Conservation (phyloP, 768 basidiomycete species). For the Pisolithus albus region DNA sequence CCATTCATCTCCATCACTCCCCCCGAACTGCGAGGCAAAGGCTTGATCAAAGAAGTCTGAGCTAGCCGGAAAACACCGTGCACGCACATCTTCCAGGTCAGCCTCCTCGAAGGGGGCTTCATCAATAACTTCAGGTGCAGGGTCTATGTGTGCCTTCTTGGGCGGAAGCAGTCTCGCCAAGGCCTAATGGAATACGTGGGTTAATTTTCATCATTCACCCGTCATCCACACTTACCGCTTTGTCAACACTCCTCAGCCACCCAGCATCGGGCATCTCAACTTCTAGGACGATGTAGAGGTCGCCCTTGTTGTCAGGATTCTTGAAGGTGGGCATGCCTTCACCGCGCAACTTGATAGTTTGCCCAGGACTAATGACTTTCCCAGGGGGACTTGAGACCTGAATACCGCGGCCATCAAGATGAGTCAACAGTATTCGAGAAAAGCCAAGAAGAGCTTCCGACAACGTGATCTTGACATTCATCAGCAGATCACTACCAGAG, state of each 20-base stretch:
- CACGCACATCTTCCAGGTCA: slow-evolving; percentile 80
- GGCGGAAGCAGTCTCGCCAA: slow-evolving; percentile 66
- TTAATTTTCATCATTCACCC: slow-evolving; percentile 3
- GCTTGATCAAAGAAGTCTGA: slow-evolving; percentile 72
- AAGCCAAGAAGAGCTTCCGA: slow-evolving; percentile 96
- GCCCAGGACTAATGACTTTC: slow-evolving; percentile 68
- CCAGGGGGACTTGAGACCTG: slow-evolving; percentile 67
- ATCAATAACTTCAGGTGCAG: slow-evolving; percentile 64
- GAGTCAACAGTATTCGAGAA: slow-evolving; percentile 81
- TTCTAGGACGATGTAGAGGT: slow-evolving; percentile 74
- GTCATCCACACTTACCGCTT: slow-evolving; percentile 36
- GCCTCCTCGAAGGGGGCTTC: slow-evolving; percentile 67
- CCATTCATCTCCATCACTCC: slow-evolving; percentile 58
- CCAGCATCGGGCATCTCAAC: slow-evolving; percentile 82
- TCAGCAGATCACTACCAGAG: slow-evolving; percentile 72
- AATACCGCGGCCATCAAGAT: slow-evolving; percentile 91
- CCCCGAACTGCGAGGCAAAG: slow-evolving; percentile 62
- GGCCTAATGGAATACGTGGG: slow-evolving; percentile 35
- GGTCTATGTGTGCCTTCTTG: slow-evolving; percentile 68
- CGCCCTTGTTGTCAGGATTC: slow-evolving; percentile 60
- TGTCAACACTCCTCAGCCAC: slow-evolving; percentile 68
- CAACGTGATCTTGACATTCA: slow-evolving; percentile 77
- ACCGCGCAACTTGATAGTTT: slow-evolving; percentile 66
- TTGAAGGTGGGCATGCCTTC: slow-evolving; percentile 89
- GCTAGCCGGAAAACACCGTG: slow-evolving; percentile 66